Conservation (phyloP, 257 asterid species). For the Solanum stenotomum region DNA sequence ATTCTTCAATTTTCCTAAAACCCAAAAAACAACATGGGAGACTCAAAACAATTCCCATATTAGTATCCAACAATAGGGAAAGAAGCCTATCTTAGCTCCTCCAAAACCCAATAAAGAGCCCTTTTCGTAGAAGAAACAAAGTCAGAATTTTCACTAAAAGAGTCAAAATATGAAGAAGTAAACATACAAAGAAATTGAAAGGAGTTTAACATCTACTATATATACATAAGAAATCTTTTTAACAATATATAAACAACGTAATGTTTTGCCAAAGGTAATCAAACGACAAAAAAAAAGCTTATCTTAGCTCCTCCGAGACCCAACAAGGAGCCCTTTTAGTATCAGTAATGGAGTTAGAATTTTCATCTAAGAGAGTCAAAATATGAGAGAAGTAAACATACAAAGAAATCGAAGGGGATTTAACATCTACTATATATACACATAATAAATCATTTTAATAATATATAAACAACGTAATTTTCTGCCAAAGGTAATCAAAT, state of each 20-base stretch:
- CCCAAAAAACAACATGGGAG: conserved; percentile 33
- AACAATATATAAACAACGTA: no score
- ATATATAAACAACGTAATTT: neutral
- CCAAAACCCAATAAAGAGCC: conserved; percentile 28
- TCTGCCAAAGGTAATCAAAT: neutral
- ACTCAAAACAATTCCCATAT: conserved; percentile 16
- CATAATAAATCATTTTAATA: no score
- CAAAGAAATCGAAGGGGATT: no score
- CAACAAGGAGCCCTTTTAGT: neutral
- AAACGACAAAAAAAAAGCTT: no score
- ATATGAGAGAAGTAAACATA: no score
- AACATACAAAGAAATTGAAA: neutral
- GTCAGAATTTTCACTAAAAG: neutral
- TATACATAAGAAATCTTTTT: no score
- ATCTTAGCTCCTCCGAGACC: neutral
- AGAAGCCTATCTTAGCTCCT: neutral
- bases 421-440: no score
- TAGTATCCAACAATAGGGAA: neutral
- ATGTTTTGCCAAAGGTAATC: no score
- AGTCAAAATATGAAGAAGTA: neutral
- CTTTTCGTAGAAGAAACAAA: neutral
- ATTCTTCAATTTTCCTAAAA: conserved; percentile 6
- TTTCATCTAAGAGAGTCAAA: no score
- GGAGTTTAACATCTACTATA: neutral
- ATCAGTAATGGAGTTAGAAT: no score